phyloP scores from a whole-genome alignment of 345 rosid genomes.

The Murraya paniculata region DNA sequence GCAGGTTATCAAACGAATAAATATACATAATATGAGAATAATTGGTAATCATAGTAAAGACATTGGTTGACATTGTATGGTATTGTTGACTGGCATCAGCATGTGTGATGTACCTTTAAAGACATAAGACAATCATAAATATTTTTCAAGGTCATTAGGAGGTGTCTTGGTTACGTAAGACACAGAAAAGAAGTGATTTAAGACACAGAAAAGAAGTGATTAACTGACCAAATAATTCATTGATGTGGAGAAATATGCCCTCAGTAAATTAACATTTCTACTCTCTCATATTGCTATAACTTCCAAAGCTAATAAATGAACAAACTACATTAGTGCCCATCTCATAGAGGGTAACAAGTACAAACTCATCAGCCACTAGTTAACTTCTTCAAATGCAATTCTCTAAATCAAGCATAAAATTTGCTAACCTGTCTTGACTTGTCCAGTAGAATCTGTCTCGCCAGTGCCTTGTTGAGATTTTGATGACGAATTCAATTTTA shows the following conservation, averaged over 20 bases:
- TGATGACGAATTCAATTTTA: conserved; percentile 29
- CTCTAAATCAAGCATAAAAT: conserved; percentile 11
- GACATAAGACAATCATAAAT: neutral
- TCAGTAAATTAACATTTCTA: neutral
- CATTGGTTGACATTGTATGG: neutral
- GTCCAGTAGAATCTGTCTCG: conserved; percentile 57
- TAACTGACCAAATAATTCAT: neutral
- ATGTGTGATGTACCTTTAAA: neutral
- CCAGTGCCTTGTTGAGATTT: conserved; percentile 38
- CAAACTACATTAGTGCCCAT: neutral
- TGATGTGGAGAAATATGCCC: neutral
- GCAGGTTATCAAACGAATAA: too few species aligned
- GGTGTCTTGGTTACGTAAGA: neutral
- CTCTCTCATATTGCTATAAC: neutral
- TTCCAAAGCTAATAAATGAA: neutral
- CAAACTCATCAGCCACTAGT: neutral
- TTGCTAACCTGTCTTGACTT: conserved; percentile 72
- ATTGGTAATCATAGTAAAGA: too few species aligned
- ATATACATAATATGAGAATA: too few species aligned
- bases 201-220: neutral
- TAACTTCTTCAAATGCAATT: neutral
- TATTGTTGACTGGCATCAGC: neutral
- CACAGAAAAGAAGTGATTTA: neutral
- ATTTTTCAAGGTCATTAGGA: neutral
- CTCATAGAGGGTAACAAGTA: neutral